Base-by-base conservation (phyloP, 768 basidiomycete genomes). In the Termitomyces sp. region DNA sequence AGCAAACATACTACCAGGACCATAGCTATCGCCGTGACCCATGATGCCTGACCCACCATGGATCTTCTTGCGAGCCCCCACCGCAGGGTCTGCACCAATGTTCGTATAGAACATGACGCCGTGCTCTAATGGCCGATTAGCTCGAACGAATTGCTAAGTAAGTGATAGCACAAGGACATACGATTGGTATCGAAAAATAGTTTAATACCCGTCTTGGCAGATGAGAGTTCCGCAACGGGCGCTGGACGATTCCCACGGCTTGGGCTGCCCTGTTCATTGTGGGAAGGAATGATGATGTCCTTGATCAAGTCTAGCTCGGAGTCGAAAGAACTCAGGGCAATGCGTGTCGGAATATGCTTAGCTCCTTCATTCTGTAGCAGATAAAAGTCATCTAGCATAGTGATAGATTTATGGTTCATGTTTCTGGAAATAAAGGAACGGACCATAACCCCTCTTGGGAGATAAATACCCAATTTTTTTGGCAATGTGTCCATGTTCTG, bases 41-140 rank as follows among this genome's bases (percentile, higher is more conserved):
- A 66, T 69, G 19, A 72, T 69, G 23, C 87, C 87, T n/a, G 80
- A 82, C 2, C 88, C 88, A 17, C 88, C 88, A 63, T 91, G 89
- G 35, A 88, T 85, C 67, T 79, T 81, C 76, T 90, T 89, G 44
- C 85, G 77, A 32, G 82, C 80, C 16, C 79, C 82, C 16, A 74
- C 76, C 17, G 70, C 66, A 17, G 74, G 67, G 47, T 77, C 69
- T 14, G 83, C 72, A 53, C 80, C 70, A 48, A 79, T 81, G 64
- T 85, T 83, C 3, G 86, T 79, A 66, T 90, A 90, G 62, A 89
- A 84, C 79, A 89, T 89, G 37, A 88, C 77, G 12, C 88, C 88
- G 9, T 78, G 80, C 68, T 91, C 89, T 90, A 58, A 54, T 16
- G 14, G 3, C 12, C 19, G 23, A 47, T 52, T 42, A 25, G 14